Evolutionary conservation across 2,329 filamentous ascomycete species (phyloP), one percentile per base, ranked within the genome.

Genomic region (Chaetomiaceae sp.): DNA sequence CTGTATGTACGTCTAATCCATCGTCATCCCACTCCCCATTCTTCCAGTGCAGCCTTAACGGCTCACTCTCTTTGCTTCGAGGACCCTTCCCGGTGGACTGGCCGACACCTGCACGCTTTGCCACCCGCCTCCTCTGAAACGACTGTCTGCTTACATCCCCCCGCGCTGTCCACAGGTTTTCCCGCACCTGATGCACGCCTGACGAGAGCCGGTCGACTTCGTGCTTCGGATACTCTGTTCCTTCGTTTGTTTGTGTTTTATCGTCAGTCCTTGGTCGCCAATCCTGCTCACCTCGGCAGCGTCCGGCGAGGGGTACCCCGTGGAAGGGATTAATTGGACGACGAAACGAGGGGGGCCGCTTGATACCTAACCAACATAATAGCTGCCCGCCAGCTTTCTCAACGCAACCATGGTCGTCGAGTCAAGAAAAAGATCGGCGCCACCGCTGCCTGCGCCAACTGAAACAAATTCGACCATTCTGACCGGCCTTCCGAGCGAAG

Each of bases 391-490:
- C 37, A 30, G 45, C 44, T 47, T n/a, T n/a, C 55, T 38, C 55
- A 50, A 48, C 55, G 48, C 54, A 70, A 76, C 70, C 60, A 79
- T 81, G 78, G 78, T 74, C 66, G 69, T 73, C 67, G 76, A 80
- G 60, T 72, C 70, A 55, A 79, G 74, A 65, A 79, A 72, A 64
- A 60, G 54, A 48, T 53, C 56, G 21, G 52, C 53, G 44, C 82
- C 82, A 67, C 86, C 86, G 63, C 77, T 91, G 65, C 87, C 87
- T 65, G 85, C 85, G 63, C 87, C 87, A 59, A 92, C 87, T 66
- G 86, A 89, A 70, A 85, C 85, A 65, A 78, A 81, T 59, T 82
- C 81, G 59, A 76, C 76, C 54, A 76, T 58, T 17, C 37, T 57
- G n/a, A 58, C 50, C 23, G 55, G 75, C 54, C 76, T 76, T 53